Conservation (phyloP, 345 rosid genomes). For the Geranium brycei region DNA sequence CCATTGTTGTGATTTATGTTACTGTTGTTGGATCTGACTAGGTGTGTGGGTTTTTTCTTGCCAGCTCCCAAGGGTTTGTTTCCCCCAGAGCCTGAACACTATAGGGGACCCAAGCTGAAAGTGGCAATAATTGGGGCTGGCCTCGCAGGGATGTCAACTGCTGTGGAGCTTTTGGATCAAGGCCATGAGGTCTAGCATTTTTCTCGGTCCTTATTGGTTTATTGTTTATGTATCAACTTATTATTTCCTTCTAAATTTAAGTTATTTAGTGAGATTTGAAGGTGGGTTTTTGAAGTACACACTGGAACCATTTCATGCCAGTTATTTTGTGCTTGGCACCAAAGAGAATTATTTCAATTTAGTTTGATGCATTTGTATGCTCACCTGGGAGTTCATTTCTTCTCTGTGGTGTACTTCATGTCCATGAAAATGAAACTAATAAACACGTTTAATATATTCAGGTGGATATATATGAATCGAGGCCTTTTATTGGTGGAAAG, state of each 20-base stretch:
- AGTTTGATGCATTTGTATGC: no score
- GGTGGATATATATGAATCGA: constrained; percentile 93
- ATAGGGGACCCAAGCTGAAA: constrained; percentile 91
- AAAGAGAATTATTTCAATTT: no score
- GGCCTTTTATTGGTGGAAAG: constrained; percentile 93
- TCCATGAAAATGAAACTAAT: background rate
- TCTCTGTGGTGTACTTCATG: background rate
- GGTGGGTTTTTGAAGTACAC: background rate
- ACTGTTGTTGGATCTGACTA: background rate
- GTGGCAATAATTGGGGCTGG: constrained; percentile 98
- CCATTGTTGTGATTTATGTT: no score
- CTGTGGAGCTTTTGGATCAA: constrained; percentile 90
- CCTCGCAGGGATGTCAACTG: constrained; percentile 98
- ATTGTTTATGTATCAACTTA: background rate
- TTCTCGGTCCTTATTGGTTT: background rate
- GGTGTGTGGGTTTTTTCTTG: constrained; percentile 6
- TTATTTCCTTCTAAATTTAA: background rate
- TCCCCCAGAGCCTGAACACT: constrained; percentile 85
- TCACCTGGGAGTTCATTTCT: background rate
- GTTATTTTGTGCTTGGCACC: background rate
- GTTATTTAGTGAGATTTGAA: background rate
- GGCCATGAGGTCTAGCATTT: constrained; percentile 68
- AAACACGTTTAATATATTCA: constrained; percentile 18
- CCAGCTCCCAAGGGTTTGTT: constrained; percentile 96
- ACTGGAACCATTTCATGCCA: background rate